A percentile compares a stretch with the other conserved stretches of the same genome.
Conservation (phyloP, 2,329 filamentous ascomycete genomes). For the Fusarium algeriense region DNA sequence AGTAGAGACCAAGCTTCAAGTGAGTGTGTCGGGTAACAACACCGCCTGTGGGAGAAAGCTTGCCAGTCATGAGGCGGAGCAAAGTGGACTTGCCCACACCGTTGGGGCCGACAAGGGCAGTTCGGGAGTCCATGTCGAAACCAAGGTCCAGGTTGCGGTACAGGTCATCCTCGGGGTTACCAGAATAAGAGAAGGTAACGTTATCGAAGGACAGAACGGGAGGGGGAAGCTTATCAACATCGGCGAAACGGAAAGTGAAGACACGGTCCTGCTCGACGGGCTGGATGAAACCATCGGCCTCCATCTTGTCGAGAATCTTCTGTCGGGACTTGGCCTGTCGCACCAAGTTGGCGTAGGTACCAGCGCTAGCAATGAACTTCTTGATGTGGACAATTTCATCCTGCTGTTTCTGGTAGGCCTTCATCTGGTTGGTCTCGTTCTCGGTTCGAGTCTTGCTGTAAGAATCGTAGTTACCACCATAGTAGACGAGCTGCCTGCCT, state of each 20-base stretch:
- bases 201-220: slow-evolving; percentile 96
- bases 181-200: slow-evolving; percentile 98
- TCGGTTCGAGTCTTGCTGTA: slow-evolving; percentile 95
- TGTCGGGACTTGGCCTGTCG: slow-evolving; percentile 98
- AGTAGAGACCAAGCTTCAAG: slow-evolving; percentile 98
- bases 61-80: slow-evolving; percentile 95
- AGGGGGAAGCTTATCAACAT: slow-evolving; percentile 98
- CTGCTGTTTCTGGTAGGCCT: slow-evolving; percentile 99
- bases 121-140: slow-evolving; percentile 99
- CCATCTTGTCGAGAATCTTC: slow-evolving; percentile 99
- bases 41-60: slow-evolving; percentile 86
- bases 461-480: slow-evolving; percentile 99
- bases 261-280: slow-evolving; percentile 85
- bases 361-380: slow-evolving; percentile 99
- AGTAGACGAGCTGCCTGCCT: slow-evolving; percentile 88
- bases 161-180: slow-evolving; percentile 87
- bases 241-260: slow-evolving; percentile 98
- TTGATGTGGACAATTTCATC: slow-evolving; percentile 99
- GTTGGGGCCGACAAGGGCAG: slow-evolving; percentile 95
- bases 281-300: slow-evolving; percentile 98
- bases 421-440: slow-evolving; percentile 98
- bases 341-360: slow-evolving; percentile 99
- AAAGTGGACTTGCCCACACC: slow-evolving; percentile 99
- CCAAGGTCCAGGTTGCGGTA: slow-evolving; percentile 98
- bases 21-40: slow-evolving; percentile 93